These are phyloP conservation scores for Saccharomyces eubayanus DNA, from an alignment of 805 yeast species.

Conservation along the genomic window DNA sequence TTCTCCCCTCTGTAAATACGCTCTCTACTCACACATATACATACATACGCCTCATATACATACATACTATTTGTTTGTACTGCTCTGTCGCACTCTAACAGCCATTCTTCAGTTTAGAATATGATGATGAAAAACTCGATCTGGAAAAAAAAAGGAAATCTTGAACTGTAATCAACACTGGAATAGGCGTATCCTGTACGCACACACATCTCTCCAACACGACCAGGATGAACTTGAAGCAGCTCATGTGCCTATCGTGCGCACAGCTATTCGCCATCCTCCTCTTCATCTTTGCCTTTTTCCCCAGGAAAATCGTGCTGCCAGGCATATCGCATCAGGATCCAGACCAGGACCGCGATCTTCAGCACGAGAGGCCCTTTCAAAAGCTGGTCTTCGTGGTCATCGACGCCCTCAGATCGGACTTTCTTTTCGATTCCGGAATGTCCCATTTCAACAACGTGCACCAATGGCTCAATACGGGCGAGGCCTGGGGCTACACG, in stretches of 20 bases:
- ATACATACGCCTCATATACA: not conserved
- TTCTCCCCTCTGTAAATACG: not conserved
- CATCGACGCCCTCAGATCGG: conserved; percentile 88
- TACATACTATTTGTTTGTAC: not conserved
- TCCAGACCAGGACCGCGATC: conserved; percentile 16
- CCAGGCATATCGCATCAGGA: not conserved
- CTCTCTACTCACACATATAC: not conserved
- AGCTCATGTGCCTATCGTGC: not conserved
- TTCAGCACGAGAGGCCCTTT: conserved; percentile 34
- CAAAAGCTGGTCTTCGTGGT: conserved; percentile 71
- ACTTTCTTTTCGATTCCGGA: conserved; percentile 60
- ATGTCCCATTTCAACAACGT: conserved; percentile 58
- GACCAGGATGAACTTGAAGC: not conserved
- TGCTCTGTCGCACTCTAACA: not conserved
- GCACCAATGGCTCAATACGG: conserved; percentile 55
- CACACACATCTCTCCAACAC: not conserved
- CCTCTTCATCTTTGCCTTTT: not conserved
- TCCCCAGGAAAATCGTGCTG: not conserved
- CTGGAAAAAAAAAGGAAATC: not conserved
- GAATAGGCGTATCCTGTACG: not conserved
- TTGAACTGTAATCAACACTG: not conserved
- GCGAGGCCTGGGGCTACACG: conserved; percentile 78
- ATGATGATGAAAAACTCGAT: not conserved
- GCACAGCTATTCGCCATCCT: not conserved
- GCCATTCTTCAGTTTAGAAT: not conserved